Conservation (phyloP, 257 asterid genomes). For the Nicotiana knightiana region DNA sequence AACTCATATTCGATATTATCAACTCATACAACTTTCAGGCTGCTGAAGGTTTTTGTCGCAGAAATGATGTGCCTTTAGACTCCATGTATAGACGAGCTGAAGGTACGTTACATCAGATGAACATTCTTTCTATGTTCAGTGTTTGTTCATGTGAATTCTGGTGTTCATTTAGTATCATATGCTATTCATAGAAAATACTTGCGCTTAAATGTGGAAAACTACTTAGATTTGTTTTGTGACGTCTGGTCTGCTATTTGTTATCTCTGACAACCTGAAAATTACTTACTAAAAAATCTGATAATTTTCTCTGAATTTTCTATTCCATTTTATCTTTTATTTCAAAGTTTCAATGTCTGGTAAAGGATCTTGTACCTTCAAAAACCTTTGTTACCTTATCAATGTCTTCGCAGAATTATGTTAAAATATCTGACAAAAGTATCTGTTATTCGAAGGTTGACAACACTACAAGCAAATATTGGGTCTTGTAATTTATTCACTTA, state of each 20-base stretch:
- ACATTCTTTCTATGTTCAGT: not conserved
- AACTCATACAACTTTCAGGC: constrained; percentile 44
- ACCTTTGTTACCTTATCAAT: no score
- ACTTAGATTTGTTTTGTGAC: not conserved
- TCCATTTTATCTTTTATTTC: not conserved
- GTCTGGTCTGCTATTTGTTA: not conserved
- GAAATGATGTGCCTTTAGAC: constrained; percentile 63
- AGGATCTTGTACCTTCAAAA: no score
- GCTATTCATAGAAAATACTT: not conserved
- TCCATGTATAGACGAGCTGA: constrained; percentile 72
- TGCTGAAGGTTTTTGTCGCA: constrained; percentile 97
- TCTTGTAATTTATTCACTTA: no score
- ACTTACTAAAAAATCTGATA: not conserved
- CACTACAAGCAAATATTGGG: no score
- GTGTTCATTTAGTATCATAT: not conserved
- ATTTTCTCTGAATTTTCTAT: not conserved
- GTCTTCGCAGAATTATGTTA: no score
- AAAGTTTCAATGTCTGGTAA: not conserved
- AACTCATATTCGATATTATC: not conserved
- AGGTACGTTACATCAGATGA: constrained; percentile 36
- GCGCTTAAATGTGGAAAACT: not conserved
- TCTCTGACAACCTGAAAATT: not conserved
- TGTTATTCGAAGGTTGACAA: no score
- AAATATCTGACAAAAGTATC: no score
- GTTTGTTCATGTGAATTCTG: constrained; percentile 4